Percentiles rank a stretch among this genome's conserved stretches.
These are phyloP conservation scores for Hyaloperonospora brassicae DNA, from an alignment of 352 stramenopile species.

Conservation along the genomic window DNA sequence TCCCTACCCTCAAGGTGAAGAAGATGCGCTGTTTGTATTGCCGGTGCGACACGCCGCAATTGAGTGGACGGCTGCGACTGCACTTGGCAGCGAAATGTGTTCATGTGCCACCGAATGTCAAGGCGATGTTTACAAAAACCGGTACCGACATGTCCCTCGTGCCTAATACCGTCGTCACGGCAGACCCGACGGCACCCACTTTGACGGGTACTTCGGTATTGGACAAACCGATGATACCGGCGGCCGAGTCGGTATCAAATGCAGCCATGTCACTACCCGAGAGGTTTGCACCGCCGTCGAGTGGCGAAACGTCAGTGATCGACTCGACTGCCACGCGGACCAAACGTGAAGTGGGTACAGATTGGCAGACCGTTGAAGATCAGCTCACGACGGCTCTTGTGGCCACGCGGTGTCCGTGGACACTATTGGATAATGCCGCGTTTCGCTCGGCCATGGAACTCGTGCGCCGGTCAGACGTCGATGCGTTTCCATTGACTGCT, in stretches of 20 bases:
- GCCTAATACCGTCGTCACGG: not conserved
- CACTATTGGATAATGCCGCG: slow-evolving; percentile 22
- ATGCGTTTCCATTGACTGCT: slow-evolving; percentile 26
- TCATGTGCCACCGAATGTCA: slow-evolving; percentile 15
- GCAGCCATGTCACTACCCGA: no score
- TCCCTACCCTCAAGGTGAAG: slow-evolving; percentile 12
- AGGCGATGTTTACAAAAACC: slow-evolving; percentile 11
- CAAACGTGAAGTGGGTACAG: not conserved
- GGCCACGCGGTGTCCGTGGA: slow-evolving; percentile 16
- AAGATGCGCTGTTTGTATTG: slow-evolving; percentile 32
- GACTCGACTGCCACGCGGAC: not conserved
- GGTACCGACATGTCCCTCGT: not conserved
- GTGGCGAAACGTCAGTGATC: not conserved
- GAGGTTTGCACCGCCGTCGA: not conserved
- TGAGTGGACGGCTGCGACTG: slow-evolving; percentile 28
- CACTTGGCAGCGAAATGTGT: slow-evolving; percentile 21
- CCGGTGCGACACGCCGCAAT: slow-evolving; percentile 17
- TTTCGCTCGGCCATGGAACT: slow-evolving; percentile 24
- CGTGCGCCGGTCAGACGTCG: slow-evolving; percentile 5
- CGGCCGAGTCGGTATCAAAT: no score
- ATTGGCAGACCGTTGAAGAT: slow-evolving; percentile 21
- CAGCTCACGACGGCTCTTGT: slow-evolving; percentile 30
- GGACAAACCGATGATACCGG: not conserved
- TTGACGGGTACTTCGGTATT: not conserved
- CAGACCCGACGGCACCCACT: slow-evolving; percentile 2